Evolutionary conservation across 306 rosid genomes (phyloP), one percentile per base, ranked within the genome.

Genomic region (Abrus pulchellus): DNA sequence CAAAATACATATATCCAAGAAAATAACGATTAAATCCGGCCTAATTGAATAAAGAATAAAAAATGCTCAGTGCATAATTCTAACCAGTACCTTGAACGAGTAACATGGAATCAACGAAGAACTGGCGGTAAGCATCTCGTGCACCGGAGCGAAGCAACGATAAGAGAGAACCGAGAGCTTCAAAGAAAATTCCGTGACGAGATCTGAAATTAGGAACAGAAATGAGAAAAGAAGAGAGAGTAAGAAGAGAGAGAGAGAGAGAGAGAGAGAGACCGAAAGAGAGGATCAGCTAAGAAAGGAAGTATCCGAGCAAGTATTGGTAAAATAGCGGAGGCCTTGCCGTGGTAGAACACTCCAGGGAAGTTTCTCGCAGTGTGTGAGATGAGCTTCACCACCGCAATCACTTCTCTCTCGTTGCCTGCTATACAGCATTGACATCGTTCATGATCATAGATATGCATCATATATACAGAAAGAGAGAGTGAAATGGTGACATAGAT

Each of bases 311-410:
- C 97, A 48, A 93, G 13, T 62, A 88, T 67, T 0, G 98, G 99
- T 41, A 90, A 65, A 68, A 91, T 10, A 3, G 93, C 87, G 65
- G 84, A 44, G 57, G 98, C 77, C 75, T 83, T 78, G 63, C 97
- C 97, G 65, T 86, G 92, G 87, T 72, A 88, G 76, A 91, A 95
- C 3, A 91, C 99, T 7, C 93, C 96, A 12, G 97, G 97, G 77
- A 91, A 91, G 60, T 93, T 86, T 77, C 81, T 84, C 1, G 93
- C 92, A 2, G 85, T 80, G 78, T 85, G 90, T 54, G 96, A 85
- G 62, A 93, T 83, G 9, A 95, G 97, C 88, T 87, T 95, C 50
- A 93, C 78, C 0, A 91, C 90, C 1, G 99, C 97, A 28, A 82
- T 85, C 1, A 87, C 96, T 80, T 93, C 97, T 80, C 92, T 78